A percentile compares a stretch with the other conserved stretches of the same genome.
Conservation (phyloP, 495 filamentous ascomycete genomes). For the Hypoxylon rickii region DNA sequence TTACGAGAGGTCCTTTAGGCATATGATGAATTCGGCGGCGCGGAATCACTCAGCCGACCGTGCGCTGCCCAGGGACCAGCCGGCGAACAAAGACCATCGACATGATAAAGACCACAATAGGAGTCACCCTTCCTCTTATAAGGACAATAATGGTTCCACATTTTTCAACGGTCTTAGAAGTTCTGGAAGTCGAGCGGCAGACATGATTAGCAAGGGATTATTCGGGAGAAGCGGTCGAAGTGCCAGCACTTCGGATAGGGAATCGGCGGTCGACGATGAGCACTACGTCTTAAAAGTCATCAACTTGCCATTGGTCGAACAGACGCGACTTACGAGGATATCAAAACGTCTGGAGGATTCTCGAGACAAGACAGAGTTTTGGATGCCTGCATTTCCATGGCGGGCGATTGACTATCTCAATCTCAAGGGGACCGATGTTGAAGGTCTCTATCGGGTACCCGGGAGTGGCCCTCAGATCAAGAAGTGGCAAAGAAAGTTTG, state of each 20-base stretch:
- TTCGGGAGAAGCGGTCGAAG: slow-evolving; percentile 76
- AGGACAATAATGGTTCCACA: slow-evolving; percentile 65
- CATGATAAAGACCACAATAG: slow-evolving; percentile 50
- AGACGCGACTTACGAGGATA: slow-evolving; percentile 84
- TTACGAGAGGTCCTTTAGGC: slow-evolving; percentile 65
- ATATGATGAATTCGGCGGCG: slow-evolving; percentile 64
- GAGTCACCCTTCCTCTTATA: slow-evolving; percentile 56
- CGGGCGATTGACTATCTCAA: slow-evolving; percentile 93
- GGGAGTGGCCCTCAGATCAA: slow-evolving; percentile 83
- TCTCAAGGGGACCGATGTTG: slow-evolving; percentile 85
- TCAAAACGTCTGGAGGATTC: slow-evolving; percentile 82
- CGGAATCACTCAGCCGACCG: slow-evolving; percentile 71
- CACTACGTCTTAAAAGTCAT: slow-evolving; percentile 78
- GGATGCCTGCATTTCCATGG: slow-evolving; percentile 94
- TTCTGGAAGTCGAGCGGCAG: slow-evolving; percentile 72
- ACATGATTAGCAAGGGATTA: slow-evolving; percentile 75
- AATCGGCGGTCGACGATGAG: slow-evolving; percentile 68
- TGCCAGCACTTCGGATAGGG: slow-evolving; percentile 70
- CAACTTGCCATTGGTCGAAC: slow-evolving; percentile 78
- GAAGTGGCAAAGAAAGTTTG: slow-evolving; percentile 85
- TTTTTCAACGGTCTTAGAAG: slow-evolving; percentile 76
- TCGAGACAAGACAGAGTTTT: slow-evolving; percentile 91
- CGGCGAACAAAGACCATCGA: slow-evolving; percentile 43
- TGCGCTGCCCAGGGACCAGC: slow-evolving; percentile 38
- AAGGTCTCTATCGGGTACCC: slow-evolving; percentile 86